Evolutionary conservation across 768 basidiomycete genomes (phyloP).

Genomic region (Rhizopogon sp.): DNA sequence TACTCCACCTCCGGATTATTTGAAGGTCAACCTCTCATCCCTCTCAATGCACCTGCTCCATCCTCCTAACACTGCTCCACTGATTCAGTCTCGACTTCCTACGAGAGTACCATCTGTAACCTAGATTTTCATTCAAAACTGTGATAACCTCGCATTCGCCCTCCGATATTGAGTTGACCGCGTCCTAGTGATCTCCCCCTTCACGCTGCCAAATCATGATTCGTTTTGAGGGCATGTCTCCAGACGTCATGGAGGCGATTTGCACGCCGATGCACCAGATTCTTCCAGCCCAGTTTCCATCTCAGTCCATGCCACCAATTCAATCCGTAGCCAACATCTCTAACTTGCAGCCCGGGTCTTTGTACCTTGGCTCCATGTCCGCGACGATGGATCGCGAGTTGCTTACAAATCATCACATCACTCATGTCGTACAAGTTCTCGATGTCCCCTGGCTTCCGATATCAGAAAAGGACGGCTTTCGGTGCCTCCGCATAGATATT

Average conservation of each 20-base stretch:
- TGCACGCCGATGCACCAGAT: conserved; percentile 83
- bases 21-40: conserved; percentile 8
- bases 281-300: conserved; percentile 35
- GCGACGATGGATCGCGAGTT: conserved; percentile 53
- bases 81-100: neutral
- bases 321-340: conserved; percentile 11
- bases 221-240: conserved; percentile 68
- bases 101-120: neutral
- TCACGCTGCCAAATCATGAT: conserved; percentile 46
- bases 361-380: conserved; percentile 66
- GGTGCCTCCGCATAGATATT: conserved; percentile 64
- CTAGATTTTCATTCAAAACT: neutral
- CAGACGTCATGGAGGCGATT: conserved; percentile 79
- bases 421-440: conserved; percentile 61
- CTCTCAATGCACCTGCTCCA: conserved; percentile 6
- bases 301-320: conserved; percentile 13
- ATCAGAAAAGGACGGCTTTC: conserved; percentile 39
- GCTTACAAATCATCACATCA: conserved; percentile 45
- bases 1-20: conserved; percentile 21
- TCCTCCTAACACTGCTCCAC: conserved; percentile 4
- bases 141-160: conserved; percentile 5
- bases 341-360: conserved; percentile 36
- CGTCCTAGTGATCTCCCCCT: neutral
- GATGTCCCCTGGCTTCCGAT: conserved; percentile 60
- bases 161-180: neutral